These are phyloP conservation scores for Teratosphaeria viscida DNA, from an alignment of 2,329 filamentous ascomycete species.

Conservation along the genomic window DNA sequence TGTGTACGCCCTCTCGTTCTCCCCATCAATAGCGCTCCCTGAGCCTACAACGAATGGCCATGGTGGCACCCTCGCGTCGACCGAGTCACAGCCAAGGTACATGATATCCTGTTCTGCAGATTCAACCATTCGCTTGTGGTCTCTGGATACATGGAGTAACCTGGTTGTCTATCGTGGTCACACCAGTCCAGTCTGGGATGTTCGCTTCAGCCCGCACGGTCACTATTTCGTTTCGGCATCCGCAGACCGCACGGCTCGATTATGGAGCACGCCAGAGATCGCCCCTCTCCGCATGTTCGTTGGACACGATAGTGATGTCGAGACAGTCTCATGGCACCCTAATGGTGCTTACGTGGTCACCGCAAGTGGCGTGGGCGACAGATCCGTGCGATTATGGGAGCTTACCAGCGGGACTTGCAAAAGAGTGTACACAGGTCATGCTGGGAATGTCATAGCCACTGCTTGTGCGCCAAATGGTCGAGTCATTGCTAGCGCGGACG, in stretches of 20 bases:
- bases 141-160: conserved; percentile 81
- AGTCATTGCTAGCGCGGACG: conserved; percentile 81
- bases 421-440: conserved; percentile 84
- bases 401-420: conserved; percentile 79
- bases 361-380: conserved; percentile 64
- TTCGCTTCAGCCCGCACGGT: conserved; percentile 83
- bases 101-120: conserved; percentile 83
- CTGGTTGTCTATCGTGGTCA: conserved; percentile 91
- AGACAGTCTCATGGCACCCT: conserved; percentile 83
- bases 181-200: conserved; percentile 76
- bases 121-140: conserved; percentile 84
- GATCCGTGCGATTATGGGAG: conserved; percentile 95
- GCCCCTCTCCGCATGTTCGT: conserved; percentile 80
- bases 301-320: conserved; percentile 89
- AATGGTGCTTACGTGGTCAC: conserved; percentile 93
- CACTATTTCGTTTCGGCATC: conserved; percentile 88
- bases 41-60: conserved; percentile 24
- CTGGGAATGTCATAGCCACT: conserved; percentile 73
- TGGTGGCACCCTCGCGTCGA: conserved; percentile 27
- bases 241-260: conserved; percentile 78
- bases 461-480: conserved; percentile 82
- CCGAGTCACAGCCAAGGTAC: conserved; percentile 54
- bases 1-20: conserved; percentile 83
- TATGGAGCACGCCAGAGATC: conserved; percentile 90
- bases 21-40: conserved; percentile 49